Evolutionary conservation across 306 rosid genomes (phyloP).

Genomic region (Sindora glabra): DNA sequence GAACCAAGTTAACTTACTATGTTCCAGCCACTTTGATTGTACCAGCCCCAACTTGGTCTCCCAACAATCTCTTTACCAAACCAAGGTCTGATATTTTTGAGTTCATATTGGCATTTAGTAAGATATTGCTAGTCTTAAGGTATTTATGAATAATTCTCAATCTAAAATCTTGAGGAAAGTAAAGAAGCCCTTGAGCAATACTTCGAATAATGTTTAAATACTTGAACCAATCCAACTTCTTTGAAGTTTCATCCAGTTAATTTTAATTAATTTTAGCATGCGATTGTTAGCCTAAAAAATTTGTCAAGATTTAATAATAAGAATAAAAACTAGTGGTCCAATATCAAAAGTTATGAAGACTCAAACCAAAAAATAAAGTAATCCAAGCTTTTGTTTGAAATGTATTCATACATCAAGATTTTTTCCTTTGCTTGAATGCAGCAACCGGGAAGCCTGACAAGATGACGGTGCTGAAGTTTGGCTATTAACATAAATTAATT

Average conservation of each 20-base stretch:
- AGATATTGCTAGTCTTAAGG: constrained; percentile 26
- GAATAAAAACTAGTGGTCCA: background rate
- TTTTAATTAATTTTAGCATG: background rate
- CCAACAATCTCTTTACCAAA: constrained; percentile 19
- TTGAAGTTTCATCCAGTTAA: background rate
- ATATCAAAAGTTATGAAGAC: background rate
- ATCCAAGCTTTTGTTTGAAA: constrained; percentile 62
- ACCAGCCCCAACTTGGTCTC: constrained; percentile 8
- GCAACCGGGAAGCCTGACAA: constrained; percentile 58
- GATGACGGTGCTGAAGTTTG: constrained; percentile 66
- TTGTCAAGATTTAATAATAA: background rate
- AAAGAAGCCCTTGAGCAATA: constrained; percentile 28
- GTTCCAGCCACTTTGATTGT: constrained; percentile 31
- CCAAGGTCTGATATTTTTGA: constrained; percentile 45
- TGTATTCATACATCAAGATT: constrained; percentile 48
- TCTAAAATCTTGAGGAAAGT: constrained; percentile 33
- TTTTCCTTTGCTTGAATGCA: constrained; percentile 46
- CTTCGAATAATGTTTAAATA: constrained; percentile 23
- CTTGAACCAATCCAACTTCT: constrained; percentile 16
- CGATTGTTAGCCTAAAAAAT: too few relatives aligned
- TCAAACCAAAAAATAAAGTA: constrained; percentile 50
- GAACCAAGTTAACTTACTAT: constrained; percentile 5
- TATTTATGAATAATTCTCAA: constrained; percentile 31
- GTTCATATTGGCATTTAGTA: constrained; percentile 26
- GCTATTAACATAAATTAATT: constrained; percentile 52